Base-by-base conservation (phyloP, 495 filamentous ascomycete species). In the Darksidea phi region DNA sequence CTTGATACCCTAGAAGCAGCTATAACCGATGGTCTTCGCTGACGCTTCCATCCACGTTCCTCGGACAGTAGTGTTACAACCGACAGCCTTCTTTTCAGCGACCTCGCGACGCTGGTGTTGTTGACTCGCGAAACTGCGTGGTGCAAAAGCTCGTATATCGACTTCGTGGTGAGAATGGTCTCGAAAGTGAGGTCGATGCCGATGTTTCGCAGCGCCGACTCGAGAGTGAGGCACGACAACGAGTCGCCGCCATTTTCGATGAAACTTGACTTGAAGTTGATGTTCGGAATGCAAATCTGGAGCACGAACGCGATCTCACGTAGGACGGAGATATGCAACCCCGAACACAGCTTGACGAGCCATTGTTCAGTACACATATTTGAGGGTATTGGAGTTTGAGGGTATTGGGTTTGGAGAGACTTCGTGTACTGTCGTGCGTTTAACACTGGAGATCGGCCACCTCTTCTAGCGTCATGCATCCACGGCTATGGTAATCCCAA, bases 171-270 rank as follows among this genome's bases (percentile, higher is more conserved):
- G 18, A 43, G 18, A 6, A 43, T 43, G 41, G 41, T n/a, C 15
- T 20, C 18, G 6, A 43, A 43, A 6, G 41, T n/a, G 13, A 43
- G 13, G 3, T 43, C 15, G 15, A 20, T 20, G 13, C 41, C 36
- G 12, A 42, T 15, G 11, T 37, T 48, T 1, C 42, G n/a, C 11
- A 57, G 18, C 10, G n/a, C n/a, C 0, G n/a, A 24, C 17, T 48
- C 41, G 25, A 57, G 43, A 21, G 7, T 12, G 15, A 59, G 36
- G 7, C 43, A 12, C 5, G 56, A 23, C 32, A 59, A 23, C 1
- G 56, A 59, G 36, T 59, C 56, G 26, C 56, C 56, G n/a, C 56
- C 56, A 50, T 59, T 59, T 3, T n/a, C 21, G 32, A 59, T 43
- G 21, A 59, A 59, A 21, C 56, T 48, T 21, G 20, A 23, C 8